Evolutionary conservation across 2,329 filamentous ascomycete species (phyloP).

Genomic region (Pestalotiopsis sp.): DNA sequence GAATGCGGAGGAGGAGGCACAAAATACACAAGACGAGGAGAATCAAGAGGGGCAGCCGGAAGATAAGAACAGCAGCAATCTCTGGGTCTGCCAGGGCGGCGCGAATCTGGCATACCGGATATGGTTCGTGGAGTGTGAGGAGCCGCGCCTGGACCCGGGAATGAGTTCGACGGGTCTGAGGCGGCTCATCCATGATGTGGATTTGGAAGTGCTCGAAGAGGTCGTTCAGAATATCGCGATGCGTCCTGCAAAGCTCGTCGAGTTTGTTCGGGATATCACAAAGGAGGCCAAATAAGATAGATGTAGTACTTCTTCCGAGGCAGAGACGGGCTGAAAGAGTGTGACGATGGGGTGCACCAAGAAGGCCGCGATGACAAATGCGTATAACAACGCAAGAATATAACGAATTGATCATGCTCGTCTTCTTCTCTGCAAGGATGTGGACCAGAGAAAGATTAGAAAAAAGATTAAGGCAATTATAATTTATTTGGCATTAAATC

Average conservation of each 20-base stretch:
- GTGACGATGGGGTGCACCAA: too few relatives aligned
- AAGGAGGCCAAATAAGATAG: not conserved
- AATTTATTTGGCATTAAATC: too few relatives aligned
- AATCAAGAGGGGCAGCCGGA: not conserved
- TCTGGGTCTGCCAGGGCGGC: not conserved
- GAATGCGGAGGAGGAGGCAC: not conserved
- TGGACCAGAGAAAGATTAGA: too few relatives aligned
- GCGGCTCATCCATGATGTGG: conserved; percentile 8
- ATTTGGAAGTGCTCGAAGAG: conserved; percentile 8
- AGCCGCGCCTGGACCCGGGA: conserved; percentile 11
- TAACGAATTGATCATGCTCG: too few relatives aligned
- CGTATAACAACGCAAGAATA: too few relatives aligned
- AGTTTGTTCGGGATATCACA: not conserved
- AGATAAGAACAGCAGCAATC: not conserved
- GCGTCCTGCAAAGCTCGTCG: conserved; percentile 16
- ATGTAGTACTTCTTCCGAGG: too few relatives aligned
- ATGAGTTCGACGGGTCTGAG: conserved; percentile 20
- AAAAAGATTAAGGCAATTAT: too few relatives aligned
- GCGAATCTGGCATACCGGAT: not conserved
- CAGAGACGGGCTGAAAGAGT: too few relatives aligned
- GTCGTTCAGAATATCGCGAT: conserved; percentile 14
- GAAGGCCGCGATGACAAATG: too few relatives aligned
- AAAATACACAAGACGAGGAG: not conserved
- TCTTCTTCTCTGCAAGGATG: too few relatives aligned
- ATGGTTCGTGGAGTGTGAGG: not conserved